These are phyloP conservation scores for Ramaria sp. DNA, from an alignment of 768 basidiomycete species.

Conservation along the genomic window DNA sequence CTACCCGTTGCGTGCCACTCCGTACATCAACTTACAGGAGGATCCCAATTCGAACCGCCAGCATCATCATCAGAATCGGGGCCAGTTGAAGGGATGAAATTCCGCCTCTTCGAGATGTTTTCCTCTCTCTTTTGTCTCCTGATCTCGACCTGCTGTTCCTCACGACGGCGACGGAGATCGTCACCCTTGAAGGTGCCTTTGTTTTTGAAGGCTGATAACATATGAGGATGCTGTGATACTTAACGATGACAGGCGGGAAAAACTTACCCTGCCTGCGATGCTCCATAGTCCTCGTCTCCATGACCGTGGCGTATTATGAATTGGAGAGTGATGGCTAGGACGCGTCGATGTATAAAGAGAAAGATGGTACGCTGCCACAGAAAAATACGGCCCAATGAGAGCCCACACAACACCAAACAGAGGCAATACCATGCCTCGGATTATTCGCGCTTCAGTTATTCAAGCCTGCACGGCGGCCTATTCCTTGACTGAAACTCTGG, in stretches of 20 bases:
- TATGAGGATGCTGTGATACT: conserved; percentile 12
- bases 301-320: conserved; percentile 17
- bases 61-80: conserved; percentile 90
- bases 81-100: conserved; percentile 67
- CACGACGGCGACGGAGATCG: conserved; percentile 90
- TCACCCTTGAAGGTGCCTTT: conserved; percentile 84
- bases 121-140: conserved; percentile 97
- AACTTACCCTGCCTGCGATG: conserved; percentile 58
- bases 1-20: conserved; percentile 11
- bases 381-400: background rate
- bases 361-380: background rate
- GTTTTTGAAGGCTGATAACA: conserved; percentile 62
- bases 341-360: conserved; percentile 6
- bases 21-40: conserved; percentile 44
- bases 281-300: conserved; percentile 63
- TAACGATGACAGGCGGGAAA: background rate
- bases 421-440: conserved; percentile 5
- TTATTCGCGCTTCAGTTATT: conserved; percentile 39
- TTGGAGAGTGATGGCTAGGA: background rate
- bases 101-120: conserved; percentile 94
- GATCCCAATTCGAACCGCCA: conserved; percentile 56
- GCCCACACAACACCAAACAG: conserved; percentile 1
- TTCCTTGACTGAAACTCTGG: conserved; percentile 33
- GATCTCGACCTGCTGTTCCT: conserved; percentile 99
- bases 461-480: conserved; percentile 40